A percentile compares a stretch with the other conserved stretches of the same genome.
Conservation (phyloP, 495 filamentous ascomycete genomes). For the Penicillium maclennaniae region DNA sequence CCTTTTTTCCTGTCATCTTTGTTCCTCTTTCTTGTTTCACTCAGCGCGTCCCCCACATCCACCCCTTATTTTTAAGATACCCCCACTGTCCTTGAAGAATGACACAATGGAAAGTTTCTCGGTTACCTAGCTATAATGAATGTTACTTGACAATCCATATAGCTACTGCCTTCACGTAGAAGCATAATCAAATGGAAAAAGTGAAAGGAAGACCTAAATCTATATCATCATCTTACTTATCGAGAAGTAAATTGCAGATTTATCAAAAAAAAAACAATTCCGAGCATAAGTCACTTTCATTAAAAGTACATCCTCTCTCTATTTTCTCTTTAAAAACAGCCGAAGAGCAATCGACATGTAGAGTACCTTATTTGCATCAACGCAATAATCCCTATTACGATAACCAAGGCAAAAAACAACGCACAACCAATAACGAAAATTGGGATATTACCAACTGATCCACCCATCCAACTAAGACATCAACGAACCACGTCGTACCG, state of each 20-base stretch:
- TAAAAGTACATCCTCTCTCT: neutral
- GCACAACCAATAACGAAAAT: neutral
- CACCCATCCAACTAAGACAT: neutral
- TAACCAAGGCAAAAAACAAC: neutral
- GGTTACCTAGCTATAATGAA: neutral
- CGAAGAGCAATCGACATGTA: neutral
- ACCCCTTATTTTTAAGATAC: neutral
- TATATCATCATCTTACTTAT: too few relatives aligned
- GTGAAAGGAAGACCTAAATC: too few relatives aligned
- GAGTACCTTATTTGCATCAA: neutral
- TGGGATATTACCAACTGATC: neutral
- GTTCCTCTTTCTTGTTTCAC: neutral
- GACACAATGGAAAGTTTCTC: neutral
- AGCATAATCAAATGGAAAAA: too few relatives aligned
- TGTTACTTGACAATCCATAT: too few relatives aligned
- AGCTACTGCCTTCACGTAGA: too few relatives aligned
- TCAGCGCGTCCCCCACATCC: neutral
- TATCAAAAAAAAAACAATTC: too few relatives aligned
- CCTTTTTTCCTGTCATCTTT: neutral
- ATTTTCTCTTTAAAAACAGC: neutral
- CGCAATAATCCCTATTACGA: neutral
- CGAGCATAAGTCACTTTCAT: neutral
- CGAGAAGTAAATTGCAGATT: too few relatives aligned
- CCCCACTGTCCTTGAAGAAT: conserved; percentile 5
- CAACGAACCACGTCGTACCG: neutral